Evolutionary conservation across 805 yeast species (phyloP).

Genomic region (Ogataea minuta): DNA sequence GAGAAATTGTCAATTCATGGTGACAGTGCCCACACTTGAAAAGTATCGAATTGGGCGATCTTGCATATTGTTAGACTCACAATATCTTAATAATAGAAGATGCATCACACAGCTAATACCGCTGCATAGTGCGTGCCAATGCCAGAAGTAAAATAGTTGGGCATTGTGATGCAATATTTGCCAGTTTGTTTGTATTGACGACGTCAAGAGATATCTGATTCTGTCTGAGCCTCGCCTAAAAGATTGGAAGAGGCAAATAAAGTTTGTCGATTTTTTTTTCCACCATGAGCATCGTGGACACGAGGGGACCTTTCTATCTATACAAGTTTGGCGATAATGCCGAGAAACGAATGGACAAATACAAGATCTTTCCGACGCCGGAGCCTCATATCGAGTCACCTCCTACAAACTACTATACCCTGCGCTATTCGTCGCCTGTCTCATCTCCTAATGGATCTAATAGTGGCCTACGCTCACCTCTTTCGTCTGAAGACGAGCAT

Average conservation of each 20-base stretch:
- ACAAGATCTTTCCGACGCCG: slow-evolving; percentile 27
- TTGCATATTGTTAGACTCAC: background rate
- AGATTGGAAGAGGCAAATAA: background rate
- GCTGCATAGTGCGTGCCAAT: slow-evolving; percentile 7
- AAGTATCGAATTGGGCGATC: slow-evolving; percentile 1
- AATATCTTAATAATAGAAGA: too few species aligned
- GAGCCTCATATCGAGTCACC: background rate
- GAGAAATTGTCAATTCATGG: background rate
- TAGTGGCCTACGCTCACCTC: slow-evolving; percentile 1
- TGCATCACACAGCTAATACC: background rate
- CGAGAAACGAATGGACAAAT: slow-evolving; percentile 20
- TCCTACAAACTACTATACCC: slow-evolving; percentile 3
- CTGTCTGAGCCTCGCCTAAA: background rate
- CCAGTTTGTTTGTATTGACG: slow-evolving; percentile 1
- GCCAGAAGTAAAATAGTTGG: background rate
- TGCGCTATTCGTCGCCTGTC: background rate
- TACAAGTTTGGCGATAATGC: slow-evolving; percentile 24
- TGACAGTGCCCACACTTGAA: background rate
- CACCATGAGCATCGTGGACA: slow-evolving; percentile 9
- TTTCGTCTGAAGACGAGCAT: slow-evolving; percentile 6
- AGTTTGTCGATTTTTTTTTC: background rate
- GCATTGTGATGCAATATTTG: too few species aligned
- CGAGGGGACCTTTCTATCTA: slow-evolving; percentile 22
- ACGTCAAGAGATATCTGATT: slow-evolving; percentile 1
- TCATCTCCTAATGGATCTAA: background rate